A percentile compares a stretch with the other conserved stretches of the same genome.
Conservation (phyloP, 2,329 filamentous ascomycete species). For the Fusarium chuoi region DNA sequence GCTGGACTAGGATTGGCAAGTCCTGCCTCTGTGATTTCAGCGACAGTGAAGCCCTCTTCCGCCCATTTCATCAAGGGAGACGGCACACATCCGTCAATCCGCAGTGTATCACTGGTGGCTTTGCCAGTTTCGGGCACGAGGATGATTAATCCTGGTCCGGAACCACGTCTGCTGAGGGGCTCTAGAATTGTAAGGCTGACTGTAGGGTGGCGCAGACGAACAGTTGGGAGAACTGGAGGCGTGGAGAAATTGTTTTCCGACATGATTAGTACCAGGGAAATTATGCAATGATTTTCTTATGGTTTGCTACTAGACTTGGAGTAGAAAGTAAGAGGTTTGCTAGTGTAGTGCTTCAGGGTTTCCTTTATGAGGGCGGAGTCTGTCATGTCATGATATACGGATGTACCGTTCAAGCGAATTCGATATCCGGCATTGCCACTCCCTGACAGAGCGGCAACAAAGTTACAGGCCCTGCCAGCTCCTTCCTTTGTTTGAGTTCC, state of each 20-base stretch:
- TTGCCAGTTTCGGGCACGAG: conserved; percentile 28
- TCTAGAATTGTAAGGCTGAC: neutral
- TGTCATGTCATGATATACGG: neutral
- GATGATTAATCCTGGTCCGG: conserved; percentile 51
- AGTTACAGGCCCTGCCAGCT: neutral
- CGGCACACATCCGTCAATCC: conserved; percentile 53
- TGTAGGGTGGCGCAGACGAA: neutral
- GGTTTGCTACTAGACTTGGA: neutral
- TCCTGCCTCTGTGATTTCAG: conserved; percentile 30
- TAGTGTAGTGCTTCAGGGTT: neutral
- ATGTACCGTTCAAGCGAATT: neutral
- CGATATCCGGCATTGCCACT: neutral
- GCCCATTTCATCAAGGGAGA: conserved; percentile 74
- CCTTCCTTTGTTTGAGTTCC: neutral
- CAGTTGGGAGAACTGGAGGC: neutral
- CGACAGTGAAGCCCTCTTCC: conserved; percentile 74
- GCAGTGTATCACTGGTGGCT: conserved; percentile 31
- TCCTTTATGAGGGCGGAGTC: neutral
- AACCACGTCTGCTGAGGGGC: neutral
- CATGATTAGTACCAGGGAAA: accelerated
- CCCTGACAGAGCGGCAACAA: neutral
- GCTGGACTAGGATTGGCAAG: neutral
- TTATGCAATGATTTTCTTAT: neutral
- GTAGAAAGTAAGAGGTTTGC: neutral
- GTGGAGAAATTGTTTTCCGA: neutral